These are phyloP conservation scores for Dendrobium nobile DNA, from an alignment of 106 monocot species.

Conservation along the genomic window DNA sequence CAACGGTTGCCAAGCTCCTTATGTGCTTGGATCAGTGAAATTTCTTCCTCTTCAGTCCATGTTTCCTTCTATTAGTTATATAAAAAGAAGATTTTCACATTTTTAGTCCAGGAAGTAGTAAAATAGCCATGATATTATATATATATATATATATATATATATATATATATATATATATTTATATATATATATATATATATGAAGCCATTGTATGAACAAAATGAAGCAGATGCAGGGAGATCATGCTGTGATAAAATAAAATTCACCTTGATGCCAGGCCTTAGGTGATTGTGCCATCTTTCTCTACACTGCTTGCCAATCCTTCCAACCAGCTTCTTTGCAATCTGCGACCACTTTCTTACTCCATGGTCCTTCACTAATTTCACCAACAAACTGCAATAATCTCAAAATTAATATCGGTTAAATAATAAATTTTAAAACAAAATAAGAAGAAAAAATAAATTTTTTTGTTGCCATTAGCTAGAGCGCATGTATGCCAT, in stretches of 20 bases:
- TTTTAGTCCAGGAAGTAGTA: no score
- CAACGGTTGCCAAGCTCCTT: slow-evolving; percentile 52
- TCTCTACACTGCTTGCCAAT: slow-evolving; percentile 94
- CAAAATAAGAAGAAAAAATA: no score
- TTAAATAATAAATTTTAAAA: no score
- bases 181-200: no score
- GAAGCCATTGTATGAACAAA: no score
- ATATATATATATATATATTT: no score
- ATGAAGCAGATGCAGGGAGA: no score
- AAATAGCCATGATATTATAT: no score
- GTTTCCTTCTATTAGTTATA: slow-evolving; percentile 37
- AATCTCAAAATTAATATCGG: not conserved
- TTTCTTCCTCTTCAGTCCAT: slow-evolving; percentile 71
- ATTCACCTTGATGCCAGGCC: slow-evolving; percentile 73
- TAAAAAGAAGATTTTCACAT: no score
- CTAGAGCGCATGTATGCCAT: no score
- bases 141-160: no score
- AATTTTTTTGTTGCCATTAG: no score
- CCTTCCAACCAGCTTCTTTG: slow-evolving; percentile 50
- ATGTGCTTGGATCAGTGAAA: slow-evolving; percentile 44
- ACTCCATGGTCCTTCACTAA: slow-evolving; percentile 66
- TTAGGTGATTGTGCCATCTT: slow-evolving; percentile 84
- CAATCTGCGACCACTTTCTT: slow-evolving; percentile 70
- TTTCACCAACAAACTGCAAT: slow-evolving; percentile 35
- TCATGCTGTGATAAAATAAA: not conserved